A percentile compares a stretch with the other conserved stretches of the same genome.
Evolutionary conservation across 163 green algal species (phyloP).

Genomic region (Coccomyxa subellipsoidea): DNA sequence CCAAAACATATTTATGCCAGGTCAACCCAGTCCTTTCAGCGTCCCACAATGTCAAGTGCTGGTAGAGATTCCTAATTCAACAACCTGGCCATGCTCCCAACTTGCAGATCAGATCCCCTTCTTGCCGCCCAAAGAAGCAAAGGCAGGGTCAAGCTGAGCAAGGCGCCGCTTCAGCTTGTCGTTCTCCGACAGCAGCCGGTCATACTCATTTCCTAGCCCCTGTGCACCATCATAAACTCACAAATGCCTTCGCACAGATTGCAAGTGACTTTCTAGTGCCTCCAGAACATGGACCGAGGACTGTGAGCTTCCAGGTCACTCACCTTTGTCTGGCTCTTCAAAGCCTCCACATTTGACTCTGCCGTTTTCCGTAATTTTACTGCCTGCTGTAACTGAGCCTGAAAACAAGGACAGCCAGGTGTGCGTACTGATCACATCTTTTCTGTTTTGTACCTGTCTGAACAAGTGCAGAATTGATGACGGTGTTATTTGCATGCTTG

Average conservation of each 20-base stretch:
- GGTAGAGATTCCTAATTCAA: no score
- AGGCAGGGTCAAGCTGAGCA: slow-evolving; percentile 21
- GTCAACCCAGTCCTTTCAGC: no score
- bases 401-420: background rate
- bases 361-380: background rate
- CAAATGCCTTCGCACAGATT: no score
- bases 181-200: slow-evolving; percentile 43
- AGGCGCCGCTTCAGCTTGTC: slow-evolving; percentile 38
- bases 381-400: slow-evolving; percentile 22
- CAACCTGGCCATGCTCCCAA: no score
- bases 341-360: slow-evolving; percentile 11
- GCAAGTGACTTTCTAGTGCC: background rate
- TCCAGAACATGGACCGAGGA: background rate
- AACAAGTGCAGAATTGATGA: no score
- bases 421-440: no score
- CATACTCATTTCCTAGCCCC: slow-evolving; percentile 49
- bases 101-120: background rate
- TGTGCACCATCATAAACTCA: no score
- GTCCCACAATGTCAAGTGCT: no score
- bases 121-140: background rate
- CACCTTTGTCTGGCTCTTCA: slow-evolving; percentile 25
- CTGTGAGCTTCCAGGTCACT: background rate
- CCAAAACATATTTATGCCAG: no score
- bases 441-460: no score
- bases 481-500: background rate